Percentiles rank a stretch among this genome's conserved stretches.
Conservation (phyloP, 139 green algal species). For the Chlorella sp. region DNA sequence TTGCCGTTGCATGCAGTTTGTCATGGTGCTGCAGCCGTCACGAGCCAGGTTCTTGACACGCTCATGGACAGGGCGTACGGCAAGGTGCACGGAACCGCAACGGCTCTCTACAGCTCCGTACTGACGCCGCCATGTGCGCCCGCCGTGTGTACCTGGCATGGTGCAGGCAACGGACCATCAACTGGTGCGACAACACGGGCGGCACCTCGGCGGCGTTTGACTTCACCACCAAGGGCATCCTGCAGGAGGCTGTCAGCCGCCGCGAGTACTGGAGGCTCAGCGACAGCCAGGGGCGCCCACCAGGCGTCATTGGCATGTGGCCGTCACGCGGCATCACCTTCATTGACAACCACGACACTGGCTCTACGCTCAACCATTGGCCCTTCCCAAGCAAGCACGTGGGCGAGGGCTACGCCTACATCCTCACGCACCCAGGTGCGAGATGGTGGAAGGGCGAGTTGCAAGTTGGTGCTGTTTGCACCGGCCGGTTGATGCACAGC, state of each 20-base stretch:
- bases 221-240: slow-evolving; percentile 95
- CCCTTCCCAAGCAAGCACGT: slow-evolving; percentile 66
- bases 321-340: slow-evolving; percentile 89
- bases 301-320: slow-evolving; percentile 79
- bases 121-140: no score
- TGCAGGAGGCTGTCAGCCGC: slow-evolving; percentile 85
- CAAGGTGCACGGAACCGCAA: no score
- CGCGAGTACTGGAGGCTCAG: slow-evolving; percentile 94
- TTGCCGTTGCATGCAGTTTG: no score
- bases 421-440: slow-evolving; percentile 77
- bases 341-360: slow-evolving; percentile 93
- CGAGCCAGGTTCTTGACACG: neutral
- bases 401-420: slow-evolving; percentile 87
- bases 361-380: slow-evolving; percentile 79
- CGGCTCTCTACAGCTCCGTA: no score
- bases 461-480: neutral
- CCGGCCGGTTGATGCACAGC: neutral
- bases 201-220: slow-evolving; percentile 89
- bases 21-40: no score
- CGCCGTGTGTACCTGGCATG: no score
- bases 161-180: slow-evolving; percentile 86
- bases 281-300: slow-evolving; percentile 72
- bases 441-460: neutral
- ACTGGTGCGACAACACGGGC: slow-evolving; percentile 89
- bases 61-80: no score